Evolutionary conservation across 768 basidiomycete genomes (phyloP).

Genomic region (Russula foetens): DNA sequence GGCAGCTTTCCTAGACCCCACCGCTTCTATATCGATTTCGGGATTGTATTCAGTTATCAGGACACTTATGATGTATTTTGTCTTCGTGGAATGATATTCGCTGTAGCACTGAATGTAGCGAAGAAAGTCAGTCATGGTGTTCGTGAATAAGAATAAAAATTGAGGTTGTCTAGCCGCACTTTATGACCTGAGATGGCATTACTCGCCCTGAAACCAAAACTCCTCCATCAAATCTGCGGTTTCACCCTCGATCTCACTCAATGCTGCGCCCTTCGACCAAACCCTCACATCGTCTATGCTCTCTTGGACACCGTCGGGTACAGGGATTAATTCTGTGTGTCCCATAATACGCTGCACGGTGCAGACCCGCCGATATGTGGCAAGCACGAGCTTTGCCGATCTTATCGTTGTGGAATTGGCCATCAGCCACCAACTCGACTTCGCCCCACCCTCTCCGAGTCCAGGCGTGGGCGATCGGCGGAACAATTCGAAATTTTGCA

Average conservation of each 20-base stretch:
- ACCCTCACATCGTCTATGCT: conserved; percentile 24
- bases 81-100: neutral
- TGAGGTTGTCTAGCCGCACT: neutral
- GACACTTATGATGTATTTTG: neutral
- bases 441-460: conserved; percentile 1
- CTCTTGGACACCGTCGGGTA: conserved; percentile 30
- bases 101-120: neutral
- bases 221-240: conserved; percentile 19
- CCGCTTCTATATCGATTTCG: neutral
- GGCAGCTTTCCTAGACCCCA: neutral
- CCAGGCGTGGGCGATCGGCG: conserved; percentile 7
- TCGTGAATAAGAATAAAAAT: neutral
- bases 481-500: conserved; percentile 28
- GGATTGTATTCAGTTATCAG: neutral
- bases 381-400: conserved; percentile 42
- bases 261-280: conserved; percentile 24
- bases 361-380: conserved; percentile 54
- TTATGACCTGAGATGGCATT: neutral
- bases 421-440: conserved; percentile 5
- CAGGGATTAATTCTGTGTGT: conserved; percentile 48
- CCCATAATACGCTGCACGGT: conserved; percentile 57
- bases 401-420: conserved; percentile 29
- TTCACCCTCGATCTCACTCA: conserved; percentile 20
- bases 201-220: conserved; percentile 10
- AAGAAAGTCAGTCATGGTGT: neutral